These are phyloP conservation scores for Mycena polygramma DNA, from an alignment of 768 basidiomycete species.

Conservation along the genomic window DNA sequence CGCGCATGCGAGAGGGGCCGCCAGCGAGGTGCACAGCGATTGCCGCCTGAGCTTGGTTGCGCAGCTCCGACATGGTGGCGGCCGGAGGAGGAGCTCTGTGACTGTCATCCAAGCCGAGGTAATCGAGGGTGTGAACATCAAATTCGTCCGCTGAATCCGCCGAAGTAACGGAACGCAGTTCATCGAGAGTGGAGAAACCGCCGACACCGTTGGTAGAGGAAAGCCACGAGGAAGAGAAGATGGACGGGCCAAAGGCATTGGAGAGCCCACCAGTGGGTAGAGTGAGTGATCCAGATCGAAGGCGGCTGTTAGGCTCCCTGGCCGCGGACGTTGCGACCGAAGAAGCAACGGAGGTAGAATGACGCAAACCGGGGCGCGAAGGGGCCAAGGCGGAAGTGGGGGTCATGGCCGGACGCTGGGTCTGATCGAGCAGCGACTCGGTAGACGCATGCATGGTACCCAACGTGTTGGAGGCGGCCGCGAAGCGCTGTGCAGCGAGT, in stretches of 20 bases:
- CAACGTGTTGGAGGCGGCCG: slow-evolving; percentile 72
- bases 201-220: slow-evolving; percentile 68
- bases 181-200: slow-evolving; percentile 79
- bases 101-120: slow-evolving; percentile 92
- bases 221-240: slow-evolving; percentile 94
- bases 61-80: slow-evolving; percentile 89
- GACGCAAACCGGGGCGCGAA: slow-evolving; percentile 77
- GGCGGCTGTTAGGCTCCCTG: slow-evolving; percentile 82
- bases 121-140: slow-evolving; percentile 95
- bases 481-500: slow-evolving; percentile 86
- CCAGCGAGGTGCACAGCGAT: slow-evolving; percentile 84
- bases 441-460: slow-evolving; percentile 58
- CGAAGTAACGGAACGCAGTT: slow-evolving; percentile 84
- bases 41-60: slow-evolving; percentile 90
- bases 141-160: slow-evolving; percentile 88
- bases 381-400: slow-evolving; percentile 59
- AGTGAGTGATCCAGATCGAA: slow-evolving; percentile 94
- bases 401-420: slow-evolving; percentile 64
- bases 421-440: slow-evolving; percentile 61
- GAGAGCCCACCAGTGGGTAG: slow-evolving; percentile 81
- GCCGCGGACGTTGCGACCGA: slow-evolving; percentile 64
- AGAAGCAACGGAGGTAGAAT: slow-evolving; percentile 78
- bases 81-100: slow-evolving; percentile 78
- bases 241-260: slow-evolving; percentile 88
- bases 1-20: slow-evolving; percentile 84